A percentile compares a stretch with the other conserved stretches of the same genome.
phyloP scores from a whole-genome alignment of 2,329 filamentous ascomycete species.

The Myotisia sp. region DNA sequence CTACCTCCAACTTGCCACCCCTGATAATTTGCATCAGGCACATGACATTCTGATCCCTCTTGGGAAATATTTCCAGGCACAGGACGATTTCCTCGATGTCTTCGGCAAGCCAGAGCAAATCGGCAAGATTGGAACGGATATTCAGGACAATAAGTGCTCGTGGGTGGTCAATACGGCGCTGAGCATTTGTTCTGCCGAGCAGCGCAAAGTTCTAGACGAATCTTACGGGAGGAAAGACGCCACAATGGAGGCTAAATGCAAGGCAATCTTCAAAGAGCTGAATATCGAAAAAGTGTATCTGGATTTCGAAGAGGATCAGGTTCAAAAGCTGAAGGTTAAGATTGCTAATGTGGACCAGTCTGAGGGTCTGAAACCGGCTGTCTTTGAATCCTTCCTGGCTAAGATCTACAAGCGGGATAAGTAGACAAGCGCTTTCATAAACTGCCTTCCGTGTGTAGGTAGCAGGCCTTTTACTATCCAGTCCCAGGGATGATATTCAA shows the following conservation, averaged over 20 bases:
- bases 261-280: conserved; percentile 76
- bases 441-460: background rate
- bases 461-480: too few relatives aligned
- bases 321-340: conserved; percentile 59
- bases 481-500: too few relatives aligned
- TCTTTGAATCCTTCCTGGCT: conserved; percentile 77
- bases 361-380: conserved; percentile 72
- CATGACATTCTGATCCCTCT: conserved; percentile 90
- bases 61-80: conserved; percentile 97
- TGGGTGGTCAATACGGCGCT: conserved; percentile 96
- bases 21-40: conserved; percentile 75
- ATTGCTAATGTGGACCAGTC: conserved; percentile 74
- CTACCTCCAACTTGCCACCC: conserved; percentile 70
- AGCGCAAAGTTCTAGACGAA: conserved; percentile 73
- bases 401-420: conserved; percentile 99
- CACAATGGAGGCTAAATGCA: conserved; percentile 67
- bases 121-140: conserved; percentile 97
- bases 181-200: conserved; percentile 62
- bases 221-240: conserved; percentile 91
- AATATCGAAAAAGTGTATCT: conserved; percentile 70
- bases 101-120: conserved; percentile 85
- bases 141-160: conserved; percentile 98
- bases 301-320: conserved; percentile 77
- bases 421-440: conserved; percentile 34
- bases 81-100: conserved; percentile 98